Base-by-base conservation (phyloP, 1,284 basidiomycete species). In the Ceratobasidium sp. region DNA sequence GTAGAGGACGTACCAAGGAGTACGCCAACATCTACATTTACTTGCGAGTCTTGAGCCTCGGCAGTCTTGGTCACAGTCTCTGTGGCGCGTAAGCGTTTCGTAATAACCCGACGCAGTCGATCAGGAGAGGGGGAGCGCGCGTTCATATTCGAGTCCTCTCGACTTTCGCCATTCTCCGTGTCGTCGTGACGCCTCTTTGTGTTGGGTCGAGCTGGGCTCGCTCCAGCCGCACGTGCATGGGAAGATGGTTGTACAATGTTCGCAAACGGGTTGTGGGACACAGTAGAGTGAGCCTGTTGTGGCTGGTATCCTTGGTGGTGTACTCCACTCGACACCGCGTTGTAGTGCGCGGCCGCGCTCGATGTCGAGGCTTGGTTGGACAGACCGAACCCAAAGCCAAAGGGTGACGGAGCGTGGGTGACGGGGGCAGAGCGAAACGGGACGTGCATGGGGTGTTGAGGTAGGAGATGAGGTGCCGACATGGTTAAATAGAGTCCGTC, bases 11-110 rank as follows among this genome's bases (percentile, higher is more conserved):
- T 80, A 92, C 92, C 92, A 74, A 93, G 84, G 76, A 93, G 81
- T 61, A 93, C 86, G n/a, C 92, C 92, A 54, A 93, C 87, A 80
- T 93, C 92, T 29, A 93, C 86, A 79, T 89, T 88, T 76, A 80
- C 81, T 24, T 88, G 58, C 1, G 39, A 29, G 19, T 62, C 74
- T 49, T 53, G 51, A 31, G 74, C 81, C 77, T 29, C 78, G 74
- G 59, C 80, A 79, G 56, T n/a, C 59, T 65, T 68, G 24, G 61
- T 31, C n/a, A 37, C 59, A 27, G 74, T 22, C 29, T 63, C 51
- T 31, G 75, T 71, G 83, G 81, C 54, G 49, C 74, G 74, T 46
- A 72, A 34, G 56, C 74, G 74, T 56, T 75, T 75, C 5, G 54
- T 51, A 14, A 72, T 14, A 22, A 48, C 37, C n/a, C 64, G 73